These are phyloP conservation scores for Fraxinus paxiana DNA, from an alignment of 305 asterid genomes.

Conservation along the genomic window DNA sequence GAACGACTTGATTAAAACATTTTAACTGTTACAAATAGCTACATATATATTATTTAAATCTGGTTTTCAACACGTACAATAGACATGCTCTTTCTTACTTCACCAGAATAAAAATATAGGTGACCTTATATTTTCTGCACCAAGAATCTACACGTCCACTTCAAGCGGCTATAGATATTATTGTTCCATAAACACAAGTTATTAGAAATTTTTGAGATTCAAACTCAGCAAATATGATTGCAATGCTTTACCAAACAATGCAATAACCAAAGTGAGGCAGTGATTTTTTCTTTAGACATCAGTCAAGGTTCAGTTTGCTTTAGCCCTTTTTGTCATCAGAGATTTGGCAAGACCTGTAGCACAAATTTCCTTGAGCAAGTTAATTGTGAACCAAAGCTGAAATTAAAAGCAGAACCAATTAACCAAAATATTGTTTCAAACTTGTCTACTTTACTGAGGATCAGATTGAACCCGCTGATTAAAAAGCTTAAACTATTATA, in stretches of 20 bases:
- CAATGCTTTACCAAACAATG: background rate
- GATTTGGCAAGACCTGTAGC: no score
- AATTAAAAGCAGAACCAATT: background rate
- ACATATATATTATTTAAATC: background rate
- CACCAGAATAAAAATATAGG: background rate
- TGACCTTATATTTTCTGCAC: background rate
- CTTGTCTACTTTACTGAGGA: background rate
- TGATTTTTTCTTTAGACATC: background rate
- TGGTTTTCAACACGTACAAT: background rate
- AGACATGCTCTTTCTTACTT: background rate
- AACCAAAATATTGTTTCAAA: background rate
- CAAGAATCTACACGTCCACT: background rate
- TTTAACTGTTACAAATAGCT: background rate
- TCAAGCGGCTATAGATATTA: background rate
- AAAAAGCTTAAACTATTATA: background rate
- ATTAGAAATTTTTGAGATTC: no score
- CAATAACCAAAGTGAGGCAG: background rate
- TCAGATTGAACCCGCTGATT: background rate
- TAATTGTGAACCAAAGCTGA: background rate
- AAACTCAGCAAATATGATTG: background rate
- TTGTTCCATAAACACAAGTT: background rate
- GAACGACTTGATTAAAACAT: background rate
- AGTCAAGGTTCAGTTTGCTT: background rate
- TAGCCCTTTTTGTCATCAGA: background rate
- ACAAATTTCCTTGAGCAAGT: background rate